phyloP scores from a whole-genome alignment of 1,139 yeast genomes.

The Diutina catenulata region DNA sequence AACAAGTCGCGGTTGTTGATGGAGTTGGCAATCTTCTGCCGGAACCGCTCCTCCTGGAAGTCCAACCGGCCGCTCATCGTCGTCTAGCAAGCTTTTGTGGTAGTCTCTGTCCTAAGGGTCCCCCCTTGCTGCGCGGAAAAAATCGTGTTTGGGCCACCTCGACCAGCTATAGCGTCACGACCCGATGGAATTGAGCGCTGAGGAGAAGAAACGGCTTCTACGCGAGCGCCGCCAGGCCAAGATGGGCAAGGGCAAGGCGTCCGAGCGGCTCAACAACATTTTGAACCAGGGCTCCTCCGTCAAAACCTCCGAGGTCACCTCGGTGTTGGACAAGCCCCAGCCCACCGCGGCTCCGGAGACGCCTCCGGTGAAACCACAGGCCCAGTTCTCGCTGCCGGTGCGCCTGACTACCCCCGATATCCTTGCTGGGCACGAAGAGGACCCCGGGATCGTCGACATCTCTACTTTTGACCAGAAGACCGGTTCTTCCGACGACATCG shows the following conservation, averaged over 20 bases:
- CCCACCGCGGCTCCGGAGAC: background rate
- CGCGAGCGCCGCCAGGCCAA: conserved; percentile 66
- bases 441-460: conserved; percentile 1
- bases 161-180: no score
- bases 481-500: background rate
- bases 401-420: background rate
- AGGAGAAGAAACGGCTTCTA: conserved; percentile 49
- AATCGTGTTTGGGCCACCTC: no score
- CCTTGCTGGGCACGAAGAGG: background rate
- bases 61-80: no score
- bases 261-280: conserved; percentile 40
- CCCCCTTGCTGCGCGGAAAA: no score
- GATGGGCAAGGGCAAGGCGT: conserved; percentile 46
- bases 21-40: conserved; percentile 29
- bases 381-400: background rate
- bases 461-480: background rate
- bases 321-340: conserved; percentile 6
- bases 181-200: conserved; percentile 28
- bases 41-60: conserved; percentile 27
- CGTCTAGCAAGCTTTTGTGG: no score
- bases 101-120: no score
- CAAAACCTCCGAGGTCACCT: conserved; percentile 1
- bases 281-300: conserved; percentile 13
- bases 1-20: conserved; percentile 33
- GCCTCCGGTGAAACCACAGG: background rate